Conservation (phyloP, 1,284 basidiomycete species). For the Ganoderma boninense region DNA sequence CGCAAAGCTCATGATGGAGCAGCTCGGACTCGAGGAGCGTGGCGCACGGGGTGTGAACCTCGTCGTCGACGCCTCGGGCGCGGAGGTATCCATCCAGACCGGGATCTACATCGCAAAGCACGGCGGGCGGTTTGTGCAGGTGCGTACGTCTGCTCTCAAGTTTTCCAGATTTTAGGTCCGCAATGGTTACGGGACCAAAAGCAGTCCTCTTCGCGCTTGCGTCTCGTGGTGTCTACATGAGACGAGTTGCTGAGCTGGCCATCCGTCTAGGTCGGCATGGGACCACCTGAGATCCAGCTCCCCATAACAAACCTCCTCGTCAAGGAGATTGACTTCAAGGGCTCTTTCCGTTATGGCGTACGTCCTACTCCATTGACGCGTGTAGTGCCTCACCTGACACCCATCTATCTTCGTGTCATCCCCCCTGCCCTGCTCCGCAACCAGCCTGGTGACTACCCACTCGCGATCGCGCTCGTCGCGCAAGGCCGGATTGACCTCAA, state of each 20-base stretch:
- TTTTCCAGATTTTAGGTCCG: not conserved
- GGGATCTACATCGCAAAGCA: slow-evolving; percentile 77
- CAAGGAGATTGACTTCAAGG: slow-evolving; percentile 86
- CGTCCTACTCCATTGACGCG: slow-evolving; percentile 37
- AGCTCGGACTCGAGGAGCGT: slow-evolving; percentile 66
- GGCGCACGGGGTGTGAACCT: slow-evolving; percentile 71
- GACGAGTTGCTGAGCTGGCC: slow-evolving; percentile 6
- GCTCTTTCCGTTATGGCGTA: slow-evolving; percentile 90
- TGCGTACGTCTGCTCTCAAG: slow-evolving; percentile 33
- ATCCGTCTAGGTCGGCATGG: slow-evolving; percentile 74
- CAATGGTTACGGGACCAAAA: not conserved
- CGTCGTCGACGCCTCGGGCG: slow-evolving; percentile 88
- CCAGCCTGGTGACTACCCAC: slow-evolving; percentile 85
- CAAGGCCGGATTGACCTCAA: slow-evolving; percentile 87
- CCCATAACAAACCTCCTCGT: slow-evolving; percentile 67
- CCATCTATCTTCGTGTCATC: not conserved
- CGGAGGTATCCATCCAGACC: slow-evolving; percentile 89
- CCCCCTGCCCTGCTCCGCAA: slow-evolving; percentile 4
- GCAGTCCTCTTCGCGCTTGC: not conserved
- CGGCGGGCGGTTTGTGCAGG: slow-evolving; percentile 80
- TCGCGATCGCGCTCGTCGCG: slow-evolving; percentile 84
- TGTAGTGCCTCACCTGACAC: not conserved
- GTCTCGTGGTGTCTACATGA: not conserved
- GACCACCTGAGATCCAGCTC: slow-evolving; percentile 66
- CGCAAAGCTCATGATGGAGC: slow-evolving; percentile 64